Percentiles rank a stretch among this genome's conserved stretches.
These are phyloP conservation scores for Eucalyptus sp. DNA, from an alignment of 345 rosid genomes.

Conservation along the genomic window DNA sequence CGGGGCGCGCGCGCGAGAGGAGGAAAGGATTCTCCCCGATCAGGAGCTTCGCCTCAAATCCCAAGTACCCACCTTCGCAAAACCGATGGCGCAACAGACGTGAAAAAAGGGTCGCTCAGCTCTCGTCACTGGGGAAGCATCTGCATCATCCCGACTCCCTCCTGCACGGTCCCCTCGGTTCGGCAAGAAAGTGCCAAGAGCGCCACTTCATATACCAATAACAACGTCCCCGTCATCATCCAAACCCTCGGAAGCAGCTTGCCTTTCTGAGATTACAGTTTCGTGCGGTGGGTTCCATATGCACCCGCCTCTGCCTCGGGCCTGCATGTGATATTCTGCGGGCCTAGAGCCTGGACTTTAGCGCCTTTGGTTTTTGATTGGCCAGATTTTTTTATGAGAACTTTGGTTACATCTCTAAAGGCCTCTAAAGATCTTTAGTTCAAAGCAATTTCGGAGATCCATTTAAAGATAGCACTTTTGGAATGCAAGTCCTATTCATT, in stretches of 20 bases:
- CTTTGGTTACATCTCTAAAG: not conserved
- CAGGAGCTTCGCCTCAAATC: not conserved
- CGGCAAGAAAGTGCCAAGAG: not conserved
- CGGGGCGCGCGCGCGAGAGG: not conserved
- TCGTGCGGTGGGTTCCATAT: not conserved
- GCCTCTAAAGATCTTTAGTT: too few species aligned
- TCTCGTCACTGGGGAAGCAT: not conserved
- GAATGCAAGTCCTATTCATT: not conserved
- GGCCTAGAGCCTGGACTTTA: not conserved
- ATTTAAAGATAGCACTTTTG: too few species aligned
- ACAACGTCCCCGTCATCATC: not conserved
- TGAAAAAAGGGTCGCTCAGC: not conserved
- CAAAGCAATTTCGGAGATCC: rapidly evolving
- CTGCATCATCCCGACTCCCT: not conserved
- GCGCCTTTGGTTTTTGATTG: not conserved
- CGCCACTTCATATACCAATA: not conserved
- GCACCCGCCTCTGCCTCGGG: not conserved
- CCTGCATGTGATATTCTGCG: not conserved
- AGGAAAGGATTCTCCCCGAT: not conserved
- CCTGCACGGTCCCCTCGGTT: not conserved
- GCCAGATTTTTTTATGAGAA: not conserved
- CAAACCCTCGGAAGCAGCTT: not conserved
- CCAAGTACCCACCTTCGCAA: not conserved
- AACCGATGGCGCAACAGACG: not conserved
- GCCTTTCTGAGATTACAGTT: not conserved